Percentiles rank a stretch among this genome's conserved stretches.
These are phyloP conservation scores for Arthrobotrys musiformis DNA, from an alignment of 2,329 filamentous ascomycete genomes.

Conservation along the genomic window DNA sequence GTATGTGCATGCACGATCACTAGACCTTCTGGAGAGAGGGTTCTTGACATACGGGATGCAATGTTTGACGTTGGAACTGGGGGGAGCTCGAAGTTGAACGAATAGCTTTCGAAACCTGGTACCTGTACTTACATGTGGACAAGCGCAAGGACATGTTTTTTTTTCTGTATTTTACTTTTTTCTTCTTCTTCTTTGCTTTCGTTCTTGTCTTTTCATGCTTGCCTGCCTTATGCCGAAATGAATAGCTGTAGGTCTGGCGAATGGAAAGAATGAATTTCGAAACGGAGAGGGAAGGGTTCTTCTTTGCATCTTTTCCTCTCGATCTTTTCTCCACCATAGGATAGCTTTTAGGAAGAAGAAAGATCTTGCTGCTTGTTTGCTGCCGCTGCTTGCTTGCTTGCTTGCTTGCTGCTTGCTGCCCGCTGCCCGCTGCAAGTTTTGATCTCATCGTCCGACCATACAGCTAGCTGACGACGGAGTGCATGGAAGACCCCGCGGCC, in stretches of 20 bases:
- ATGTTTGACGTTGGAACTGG: slow-evolving; percentile 31
- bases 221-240: slow-evolving; percentile 10
- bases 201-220: too few relatives aligned
- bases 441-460: slow-evolving; percentile 32
- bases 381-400: too few relatives aligned
- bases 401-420: too few relatives aligned
- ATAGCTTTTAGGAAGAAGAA: background rate
- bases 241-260: slow-evolving; percentile 11
- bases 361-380: too few relatives aligned
- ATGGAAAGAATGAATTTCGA: slow-evolving; percentile 26
- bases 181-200: background rate
- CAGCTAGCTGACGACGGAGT: slow-evolving; percentile 7
- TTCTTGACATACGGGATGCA: slow-evolving; percentile 22
- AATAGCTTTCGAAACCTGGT: slow-evolving; percentile 29
- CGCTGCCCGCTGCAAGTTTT: background rate
- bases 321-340: slow-evolving; percentile 11
- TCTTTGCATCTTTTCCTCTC: background rate
- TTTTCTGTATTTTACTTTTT: background rate
- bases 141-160: slow-evolving; percentile 12
- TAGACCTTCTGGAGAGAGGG: slow-evolving; percentile 25
- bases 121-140: slow-evolving; percentile 21
- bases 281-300: slow-evolving; percentile 19
- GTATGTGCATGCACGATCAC: slow-evolving; percentile 34
- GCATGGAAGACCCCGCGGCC: slow-evolving; percentile 7
- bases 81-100: slow-evolving; percentile 16